Percentiles rank a stretch among this genome's conserved stretches.
Evolutionary conservation across 2,329 filamentous ascomycete genomes (phyloP).

Genomic region (Stemphylium lycopersici): DNA sequence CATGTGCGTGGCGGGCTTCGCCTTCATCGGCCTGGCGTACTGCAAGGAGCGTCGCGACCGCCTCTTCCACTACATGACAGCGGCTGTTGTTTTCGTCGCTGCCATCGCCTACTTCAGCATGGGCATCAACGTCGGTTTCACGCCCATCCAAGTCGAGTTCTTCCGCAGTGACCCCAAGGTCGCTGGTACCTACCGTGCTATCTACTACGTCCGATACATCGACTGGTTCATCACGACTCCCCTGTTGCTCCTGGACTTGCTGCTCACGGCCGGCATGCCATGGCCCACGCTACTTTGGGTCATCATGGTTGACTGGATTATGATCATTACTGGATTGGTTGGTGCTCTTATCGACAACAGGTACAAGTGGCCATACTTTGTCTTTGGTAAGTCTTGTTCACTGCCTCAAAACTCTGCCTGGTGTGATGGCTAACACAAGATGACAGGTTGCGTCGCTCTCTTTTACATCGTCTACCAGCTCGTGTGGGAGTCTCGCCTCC

Average conservation of each 20-base stretch:
- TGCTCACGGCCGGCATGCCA: conserved; percentile 69
- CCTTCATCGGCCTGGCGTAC: conserved; percentile 59
- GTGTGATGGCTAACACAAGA: conserved; percentile 1
- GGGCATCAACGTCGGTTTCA: conserved; percentile 69
- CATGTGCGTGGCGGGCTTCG: conserved; percentile 62
- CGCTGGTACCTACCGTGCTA: conserved; percentile 61
- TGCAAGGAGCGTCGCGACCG: conserved; percentile 63
- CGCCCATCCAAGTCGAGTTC: conserved; percentile 68
- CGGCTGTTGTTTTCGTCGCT: conserved; percentile 63
- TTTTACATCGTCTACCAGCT: conserved; percentile 67
- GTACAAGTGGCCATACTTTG: conserved; percentile 74
- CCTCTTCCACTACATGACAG: conserved; percentile 69
- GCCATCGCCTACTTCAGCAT: conserved; percentile 70
- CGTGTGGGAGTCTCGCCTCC: conserved; percentile 60
- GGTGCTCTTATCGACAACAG: conserved; percentile 66
- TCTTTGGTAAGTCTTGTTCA: conserved; percentile 49
- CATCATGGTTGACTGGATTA: conserved; percentile 67
- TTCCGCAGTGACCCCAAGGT: conserved; percentile 53
- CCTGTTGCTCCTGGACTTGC: conserved; percentile 65
- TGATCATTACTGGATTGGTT: conserved; percentile 71
- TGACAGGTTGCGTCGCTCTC: conserved; percentile 53
- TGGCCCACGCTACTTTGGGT: conserved; percentile 68
- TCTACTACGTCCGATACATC: conserved; percentile 71
- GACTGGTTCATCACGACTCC: conserved; percentile 71
- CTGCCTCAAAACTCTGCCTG: not conserved